Percentiles rank a stretch among this genome's conserved stretches.
These are phyloP conservation scores for Ligustrum vulgare DNA, from an alignment of 257 asterid genomes.

Conservation along the genomic window DNA sequence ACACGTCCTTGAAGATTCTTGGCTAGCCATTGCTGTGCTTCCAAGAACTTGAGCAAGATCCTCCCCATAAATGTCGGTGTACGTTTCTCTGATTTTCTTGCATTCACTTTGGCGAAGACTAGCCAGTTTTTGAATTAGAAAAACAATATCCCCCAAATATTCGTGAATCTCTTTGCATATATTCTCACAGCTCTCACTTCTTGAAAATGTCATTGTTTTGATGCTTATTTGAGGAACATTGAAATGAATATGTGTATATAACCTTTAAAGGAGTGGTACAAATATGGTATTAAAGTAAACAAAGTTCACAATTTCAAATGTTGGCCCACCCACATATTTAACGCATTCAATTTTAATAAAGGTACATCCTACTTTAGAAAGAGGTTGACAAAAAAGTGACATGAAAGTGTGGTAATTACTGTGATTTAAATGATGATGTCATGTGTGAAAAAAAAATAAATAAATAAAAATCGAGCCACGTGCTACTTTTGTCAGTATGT, in stretches of 20 bases:
- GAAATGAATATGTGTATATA: not conserved
- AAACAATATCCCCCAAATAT: conserved; percentile 22
- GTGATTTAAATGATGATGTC: too few species aligned
- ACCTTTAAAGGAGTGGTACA: not conserved
- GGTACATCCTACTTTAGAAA: too few species aligned
- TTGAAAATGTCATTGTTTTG: conserved; percentile 30
- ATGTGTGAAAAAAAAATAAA: too few species aligned
- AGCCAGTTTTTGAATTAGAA: conserved; percentile 23
- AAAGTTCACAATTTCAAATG: not conserved
- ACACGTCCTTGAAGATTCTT: conserved; percentile 14
- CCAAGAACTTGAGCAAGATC: conserved; percentile 35
- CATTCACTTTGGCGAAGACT: conserved; percentile 38
- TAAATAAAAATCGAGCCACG: too few species aligned
- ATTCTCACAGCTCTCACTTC: conserved; percentile 30
- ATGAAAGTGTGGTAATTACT: too few species aligned
- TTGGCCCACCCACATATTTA: too few species aligned
- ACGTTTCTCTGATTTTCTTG: conserved; percentile 39
- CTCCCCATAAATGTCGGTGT: conserved; percentile 42
- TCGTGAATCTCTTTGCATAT: conserved; percentile 48
- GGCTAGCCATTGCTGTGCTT: not conserved
- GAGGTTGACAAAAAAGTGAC: too few species aligned
- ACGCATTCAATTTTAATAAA: too few species aligned
- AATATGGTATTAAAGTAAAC: too few species aligned
- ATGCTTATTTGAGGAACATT: conserved; percentile 25
- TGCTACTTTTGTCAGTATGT: too few species aligned